phyloP scores from a whole-genome alignment of 495 filamentous ascomycete species.

The Neurospora sp. region DNA sequence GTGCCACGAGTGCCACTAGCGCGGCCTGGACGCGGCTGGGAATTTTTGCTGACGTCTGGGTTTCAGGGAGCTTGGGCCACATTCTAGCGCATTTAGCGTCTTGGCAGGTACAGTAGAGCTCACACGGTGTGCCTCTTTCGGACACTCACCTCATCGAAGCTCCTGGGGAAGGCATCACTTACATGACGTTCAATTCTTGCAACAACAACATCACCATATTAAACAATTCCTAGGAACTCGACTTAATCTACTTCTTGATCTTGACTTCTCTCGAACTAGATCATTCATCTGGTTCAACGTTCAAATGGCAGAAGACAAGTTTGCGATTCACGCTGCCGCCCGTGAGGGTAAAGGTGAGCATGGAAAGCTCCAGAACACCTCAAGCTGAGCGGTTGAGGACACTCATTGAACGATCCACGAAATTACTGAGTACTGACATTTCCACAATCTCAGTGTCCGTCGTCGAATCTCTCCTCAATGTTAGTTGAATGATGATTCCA shows the following conservation, averaged over 20 bases:
- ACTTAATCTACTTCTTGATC: not conserved
- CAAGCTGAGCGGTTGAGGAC: not conserved
- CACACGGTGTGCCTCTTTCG: not conserved
- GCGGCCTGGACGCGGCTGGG: not conserved
- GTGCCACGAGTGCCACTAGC: not conserved
- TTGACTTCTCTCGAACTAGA: not conserved
- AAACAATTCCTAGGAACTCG: not conserved
- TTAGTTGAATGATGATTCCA: slow-evolving; percentile 22
- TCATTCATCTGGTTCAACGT: not conserved
- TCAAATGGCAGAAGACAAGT: slow-evolving; percentile 41
- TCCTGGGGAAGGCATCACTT: slow-evolving; percentile 21
- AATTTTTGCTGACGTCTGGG: not conserved
- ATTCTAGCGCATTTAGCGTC: not conserved
- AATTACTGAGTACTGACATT: not conserved
- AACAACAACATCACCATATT: not conserved
- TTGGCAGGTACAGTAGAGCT: not conserved
- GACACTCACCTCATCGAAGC: not conserved
- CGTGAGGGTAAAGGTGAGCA: slow-evolving; percentile 71
- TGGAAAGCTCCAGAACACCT: not conserved
- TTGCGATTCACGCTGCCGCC: slow-evolving; percentile 79
- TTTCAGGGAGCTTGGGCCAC: not conserved
- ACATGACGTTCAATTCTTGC: slow-evolving; percentile 16
- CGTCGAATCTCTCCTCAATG: slow-evolving; percentile 71
- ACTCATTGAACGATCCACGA: not conserved
- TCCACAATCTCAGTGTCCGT: slow-evolving; percentile 36